Evolutionary conservation across 2,329 filamentous ascomycete genomes (phyloP), one percentile per base, ranked within the genome.

Genomic region (Phoma sp.): DNA sequence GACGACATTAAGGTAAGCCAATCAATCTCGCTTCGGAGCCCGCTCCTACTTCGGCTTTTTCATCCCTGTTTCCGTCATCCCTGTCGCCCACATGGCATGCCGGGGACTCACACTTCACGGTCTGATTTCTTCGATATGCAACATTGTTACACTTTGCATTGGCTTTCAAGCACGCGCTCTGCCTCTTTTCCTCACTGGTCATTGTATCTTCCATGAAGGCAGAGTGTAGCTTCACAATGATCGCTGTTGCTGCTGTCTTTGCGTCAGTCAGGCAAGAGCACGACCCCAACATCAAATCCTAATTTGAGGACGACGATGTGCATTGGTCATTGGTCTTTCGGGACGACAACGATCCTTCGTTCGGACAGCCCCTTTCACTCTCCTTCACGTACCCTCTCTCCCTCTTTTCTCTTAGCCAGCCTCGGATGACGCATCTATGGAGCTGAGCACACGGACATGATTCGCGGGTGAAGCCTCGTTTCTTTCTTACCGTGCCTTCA

Each of bases 31-130:
- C 67, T 71, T 70, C 62, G 55, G 53, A 51, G 54, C 60, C 48
- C 59, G 51, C 64, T 51, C 62, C 59, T 52, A 43, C 52, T 36
- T 46, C 39, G 38, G 43, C 38, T 45, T 47, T 49, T 33, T 39
- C 24, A 53, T 27, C 49, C 43, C 39, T 40, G n/a, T 27, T 43
- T 38, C 33, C 31, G n/a, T 37, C 58, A 73, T 72, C 68, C 70
- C 65, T 72, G 69, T 57, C 60, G 29, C 52, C 69, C 70, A 73
- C 69, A 72, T 74, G 72, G 71, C 68, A 17, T 29, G 56, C 61
- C 45, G 61, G 63, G 59, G 9, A 32, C 22, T n/a, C 17, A 21
- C 15, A 13, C 21, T 24, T 13, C 25, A 22, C 25, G 12, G 19
- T 22, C 19, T 25, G 4, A 19, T 21, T 25, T 9, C 4, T 38